phyloP scores from a whole-genome alignment of 2,329 filamentous ascomycete species.

The Pseudocercospora musae region DNA sequence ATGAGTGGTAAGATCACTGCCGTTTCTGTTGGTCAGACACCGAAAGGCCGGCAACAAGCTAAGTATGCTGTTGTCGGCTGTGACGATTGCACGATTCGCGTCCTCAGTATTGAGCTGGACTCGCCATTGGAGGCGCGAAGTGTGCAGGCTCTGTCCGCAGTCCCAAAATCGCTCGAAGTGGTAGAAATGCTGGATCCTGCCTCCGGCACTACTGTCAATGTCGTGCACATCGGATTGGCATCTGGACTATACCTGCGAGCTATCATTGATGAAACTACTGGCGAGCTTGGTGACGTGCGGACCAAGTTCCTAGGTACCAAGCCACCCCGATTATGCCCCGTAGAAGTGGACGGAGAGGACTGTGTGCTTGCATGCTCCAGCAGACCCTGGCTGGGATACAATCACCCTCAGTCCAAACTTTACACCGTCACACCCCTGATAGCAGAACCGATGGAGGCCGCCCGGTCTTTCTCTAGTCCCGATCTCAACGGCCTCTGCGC shows the following conservation, averaged over 20 bases:
- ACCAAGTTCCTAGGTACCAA: conserved; percentile 93
- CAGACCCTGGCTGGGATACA: conserved; percentile 93
- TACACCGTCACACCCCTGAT: conserved; percentile 88
- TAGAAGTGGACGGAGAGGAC: conserved; percentile 83
- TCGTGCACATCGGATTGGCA: conserved; percentile 91
- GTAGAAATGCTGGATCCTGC: conserved; percentile 95
- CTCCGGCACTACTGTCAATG: conserved; percentile 81
- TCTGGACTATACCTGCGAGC: conserved; percentile 96
- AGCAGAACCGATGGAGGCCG: conserved; percentile 75
- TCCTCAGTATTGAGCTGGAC: conserved; percentile 55
- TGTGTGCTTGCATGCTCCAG: conserved; percentile 79
- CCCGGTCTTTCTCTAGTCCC: conserved; percentile 94
- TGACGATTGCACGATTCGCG: conserved; percentile 92
- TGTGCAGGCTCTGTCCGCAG: conserved; percentile 86
- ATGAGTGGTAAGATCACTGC: conserved; percentile 95
- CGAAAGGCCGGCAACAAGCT: conserved; percentile 82
- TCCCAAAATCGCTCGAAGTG: conserved; percentile 83
- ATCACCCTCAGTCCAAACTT: conserved; percentile 77
- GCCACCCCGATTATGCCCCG: conserved; percentile 82
- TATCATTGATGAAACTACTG: conserved; percentile 90
- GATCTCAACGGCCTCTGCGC: conserved; percentile 51
- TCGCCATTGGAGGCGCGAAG: conserved; percentile 90
- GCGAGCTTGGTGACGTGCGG: conserved; percentile 89
- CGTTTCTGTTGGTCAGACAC: conserved; percentile 88
- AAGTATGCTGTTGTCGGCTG: conserved; percentile 94